Base-by-base conservation (phyloP, 2,329 filamentous ascomycete genomes). In the Dothiorella sarmentorum region DNA sequence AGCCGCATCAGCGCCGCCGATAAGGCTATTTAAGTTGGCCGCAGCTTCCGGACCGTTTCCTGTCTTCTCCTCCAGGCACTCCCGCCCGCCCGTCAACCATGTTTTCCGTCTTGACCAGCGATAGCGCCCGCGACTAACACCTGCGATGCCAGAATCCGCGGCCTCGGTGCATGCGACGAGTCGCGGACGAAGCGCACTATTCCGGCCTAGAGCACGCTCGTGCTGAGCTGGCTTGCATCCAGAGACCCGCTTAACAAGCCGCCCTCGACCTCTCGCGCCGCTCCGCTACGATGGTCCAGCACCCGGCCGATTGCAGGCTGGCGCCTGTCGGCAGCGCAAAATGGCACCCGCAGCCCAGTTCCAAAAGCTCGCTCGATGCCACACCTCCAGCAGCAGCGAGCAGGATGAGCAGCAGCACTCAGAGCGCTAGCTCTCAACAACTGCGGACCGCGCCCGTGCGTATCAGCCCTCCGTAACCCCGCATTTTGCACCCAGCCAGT, bases 171-270 rank as follows among this genome's bases (percentile, higher is more conserved):
- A 45, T 58, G 44, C 44, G 56, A 58, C 56, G 56, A 58, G 57
- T 52, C 44, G 56, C 57, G 55, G 55, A 57, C n/a, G 33, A 44
- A 31, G 29, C 37, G 29, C 40, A 57, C 55, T 43, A 26, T 57
- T 57, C 26, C 42, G 55, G 57, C 57, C 38, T 53, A 53, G 57
- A 53, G 33, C 44, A 45, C 57, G 40, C 57, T 53, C 47, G 37
- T 59, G 57, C 47, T 59, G 57, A 55, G 40, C 57, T 53, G 57
- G 57, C 57, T 57, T 45, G 55, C 55, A 47, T 57, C 43, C 42
- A 15, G 33, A 45, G 40, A 47, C 55, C 40, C 55, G 55, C 52
- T 44, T 29, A 42, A 43, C 37, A n/a, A 26, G 29, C 27, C 38
- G 52, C 37, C 52, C 52, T 56, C 52, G 37, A 56, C 52, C 37